Evolutionary conservation across 371 early-diverging fungal genomes (phyloP).

Genomic region (Lichtheimia ramosa): DNA sequence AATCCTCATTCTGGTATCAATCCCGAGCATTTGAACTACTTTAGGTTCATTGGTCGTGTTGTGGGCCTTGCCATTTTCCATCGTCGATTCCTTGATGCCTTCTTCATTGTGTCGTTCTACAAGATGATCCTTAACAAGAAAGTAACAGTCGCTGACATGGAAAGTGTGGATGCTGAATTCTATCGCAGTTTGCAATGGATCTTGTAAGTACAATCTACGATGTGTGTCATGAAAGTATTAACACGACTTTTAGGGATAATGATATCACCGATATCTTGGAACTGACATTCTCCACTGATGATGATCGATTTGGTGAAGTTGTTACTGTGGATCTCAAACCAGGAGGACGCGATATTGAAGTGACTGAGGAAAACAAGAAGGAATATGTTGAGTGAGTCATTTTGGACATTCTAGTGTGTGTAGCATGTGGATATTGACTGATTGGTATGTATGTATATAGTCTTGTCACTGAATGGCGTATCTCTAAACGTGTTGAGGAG

Average conservation of each 20-base stretch:
- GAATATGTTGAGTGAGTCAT: slow-evolving; percentile 85
- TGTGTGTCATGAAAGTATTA: not conserved
- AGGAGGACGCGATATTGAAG: slow-evolving; percentile 88
- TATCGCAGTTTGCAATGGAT: slow-evolving; percentile 93
- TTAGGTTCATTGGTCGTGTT: slow-evolving; percentile 97
- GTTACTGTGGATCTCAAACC: slow-evolving; percentile 91
- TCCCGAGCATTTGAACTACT: slow-evolving; percentile 98
- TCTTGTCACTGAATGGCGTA: slow-evolving; percentile 83
- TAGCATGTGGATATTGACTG: not conserved
- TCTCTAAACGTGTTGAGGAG: slow-evolving; percentile 85
- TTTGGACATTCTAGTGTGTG: not conserved
- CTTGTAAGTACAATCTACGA: slow-evolving; percentile 53
- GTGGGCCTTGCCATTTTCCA: slow-evolving; percentile 97
- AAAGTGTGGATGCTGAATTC: slow-evolving; percentile 94
- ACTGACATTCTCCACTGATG: slow-evolving; percentile 89
- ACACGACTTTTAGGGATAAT: slow-evolving; percentile 63
- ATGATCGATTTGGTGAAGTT: slow-evolving; percentile 91
- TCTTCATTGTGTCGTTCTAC: slow-evolving; percentile 95
- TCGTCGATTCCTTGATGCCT: slow-evolving; percentile 94
- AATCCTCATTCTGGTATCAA: slow-evolving; percentile 95
- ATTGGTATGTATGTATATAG: slow-evolving; percentile 19
- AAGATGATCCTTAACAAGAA: slow-evolving; percentile 93
- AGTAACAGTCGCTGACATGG: slow-evolving; percentile 89
- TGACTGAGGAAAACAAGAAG: slow-evolving; percentile 95
- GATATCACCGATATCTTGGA: slow-evolving; percentile 88